Percentiles rank a stretch among this genome's conserved stretches.
Evolutionary conservation across 225 moss, liverwort and hornwort genomes (phyloP).

Genomic region (Sphagnum tenellum): DNA sequence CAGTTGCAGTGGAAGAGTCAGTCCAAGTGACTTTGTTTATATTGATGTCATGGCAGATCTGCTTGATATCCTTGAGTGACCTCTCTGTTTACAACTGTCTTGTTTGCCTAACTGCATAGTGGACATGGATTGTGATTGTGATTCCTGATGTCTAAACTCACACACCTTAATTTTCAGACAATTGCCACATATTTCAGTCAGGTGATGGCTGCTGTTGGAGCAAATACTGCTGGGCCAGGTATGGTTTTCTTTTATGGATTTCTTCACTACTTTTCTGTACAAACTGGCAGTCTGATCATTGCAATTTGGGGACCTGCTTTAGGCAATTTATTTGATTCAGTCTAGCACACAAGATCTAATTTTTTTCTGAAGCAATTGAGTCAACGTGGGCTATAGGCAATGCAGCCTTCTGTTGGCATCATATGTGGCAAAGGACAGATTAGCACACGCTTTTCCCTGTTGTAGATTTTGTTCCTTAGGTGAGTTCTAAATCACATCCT

Average conservation of each 20-base stretch:
- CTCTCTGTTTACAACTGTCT: too few relatives aligned
- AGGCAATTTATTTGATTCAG: too few relatives aligned
- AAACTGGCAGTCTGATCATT: too few relatives aligned
- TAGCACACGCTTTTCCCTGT: not conserved
- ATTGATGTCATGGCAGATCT: not conserved
- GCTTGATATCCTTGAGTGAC: not conserved
- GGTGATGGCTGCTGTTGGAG: conserved; percentile 96
- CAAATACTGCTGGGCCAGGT: conserved; percentile 98
- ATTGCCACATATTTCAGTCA: conserved; percentile 97
- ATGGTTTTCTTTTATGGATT: not conserved
- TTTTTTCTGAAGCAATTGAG: not conserved
- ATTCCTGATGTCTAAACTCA: not conserved
- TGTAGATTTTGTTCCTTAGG: too few relatives aligned
- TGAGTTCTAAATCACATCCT: not conserved
- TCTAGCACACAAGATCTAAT: too few relatives aligned
- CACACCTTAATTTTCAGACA: conserved; percentile 39
- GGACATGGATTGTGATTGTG: too few relatives aligned
- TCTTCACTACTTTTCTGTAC: not conserved
- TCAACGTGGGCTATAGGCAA: not conserved
- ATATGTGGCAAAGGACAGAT: too few relatives aligned
- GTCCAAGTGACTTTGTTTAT: not conserved
- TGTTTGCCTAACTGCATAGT: too few relatives aligned
- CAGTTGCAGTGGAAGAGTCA: not conserved
- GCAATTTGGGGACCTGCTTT: too few relatives aligned
- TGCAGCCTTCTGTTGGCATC: not conserved